Evolutionary conservation across 306 rosid species (phyloP).

Genomic region (Alnus glutinosa): DNA sequence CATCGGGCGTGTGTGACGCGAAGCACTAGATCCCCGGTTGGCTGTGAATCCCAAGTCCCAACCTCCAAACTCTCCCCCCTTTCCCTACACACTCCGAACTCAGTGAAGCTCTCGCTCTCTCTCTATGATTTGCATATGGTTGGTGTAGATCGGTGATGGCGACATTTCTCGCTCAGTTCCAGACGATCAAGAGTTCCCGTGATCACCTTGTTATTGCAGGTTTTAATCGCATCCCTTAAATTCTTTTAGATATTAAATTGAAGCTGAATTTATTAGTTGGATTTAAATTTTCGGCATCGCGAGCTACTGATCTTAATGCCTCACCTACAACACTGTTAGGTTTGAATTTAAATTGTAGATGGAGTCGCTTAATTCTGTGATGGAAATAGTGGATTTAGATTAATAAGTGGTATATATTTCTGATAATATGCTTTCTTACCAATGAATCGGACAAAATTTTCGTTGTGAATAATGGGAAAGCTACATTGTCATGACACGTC

Average conservation of each 20-base stretch:
- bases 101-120: conserved; percentile 28
- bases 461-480: neutral
- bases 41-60: conserved; percentile 18
- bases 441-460: neutral
- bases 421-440: neutral
- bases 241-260: neutral
- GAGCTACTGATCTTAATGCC: conserved; percentile 36
- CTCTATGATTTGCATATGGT: conserved; percentile 38
- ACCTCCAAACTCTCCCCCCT: conserved; percentile 18
- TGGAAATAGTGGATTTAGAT: neutral
- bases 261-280: conserved; percentile 20
- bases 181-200: conserved; percentile 75
- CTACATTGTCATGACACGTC: neutral
- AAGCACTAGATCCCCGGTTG: conserved; percentile 53
- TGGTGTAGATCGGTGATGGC: conserved; percentile 71
- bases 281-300: neutral
- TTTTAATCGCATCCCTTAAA: conserved; percentile 10
- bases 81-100: conserved; percentile 24
- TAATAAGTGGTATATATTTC: neutral
- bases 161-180: conserved; percentile 94
- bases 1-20: conserved; percentile 27
- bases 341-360: conserved; percentile 16
- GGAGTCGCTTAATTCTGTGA: conserved; percentile 14
- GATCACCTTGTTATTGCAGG: conserved; percentile 95
- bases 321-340: neutral